Base-by-base conservation (phyloP, 2,329 filamentous ascomycete species). In the Claviceps sp. region DNA sequence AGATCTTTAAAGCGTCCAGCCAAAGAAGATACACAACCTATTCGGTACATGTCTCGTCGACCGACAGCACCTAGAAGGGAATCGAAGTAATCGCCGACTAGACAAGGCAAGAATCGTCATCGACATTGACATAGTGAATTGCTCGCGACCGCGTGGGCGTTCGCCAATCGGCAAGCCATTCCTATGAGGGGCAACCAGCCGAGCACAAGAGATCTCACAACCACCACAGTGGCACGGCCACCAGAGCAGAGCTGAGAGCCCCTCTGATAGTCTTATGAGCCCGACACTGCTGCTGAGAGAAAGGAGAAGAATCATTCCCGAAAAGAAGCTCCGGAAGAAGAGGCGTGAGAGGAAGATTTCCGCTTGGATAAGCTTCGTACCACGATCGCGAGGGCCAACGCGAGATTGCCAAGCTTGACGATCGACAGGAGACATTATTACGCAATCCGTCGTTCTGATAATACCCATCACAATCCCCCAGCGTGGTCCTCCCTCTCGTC, bases 381-480 rank as follows among this genome's bases (percentile, higher is more conserved):
- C 18, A 65, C 66, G 56, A 72, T 74, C 51, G 64, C 63, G 8
- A 63, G 63, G 51, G 68, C 69, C 51, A 75, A 75, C 51, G 64
- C 65, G 65, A 67, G 52, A 74, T 75, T 50, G 62, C 66, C 52
- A 63, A 58, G 54, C 70, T 72, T 8, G 60, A 8, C 8, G 30
- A 30, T 30, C 30, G 8, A 30, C 8, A 9, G 8, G 26, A 30
- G 26, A 30, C 9, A 30, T 30, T 1, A 30, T 30, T 30, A 9
- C 26, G 8, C 26, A 30, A 30, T 30, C 9, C 9, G 8, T 30
- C 26, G 26, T 30, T 9, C 26, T 30, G 26, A 30, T 9, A 30
- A 30, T 30, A 30, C 8, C 26, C 8, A 30, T 30, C 26, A 30
- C 2, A 30, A 30, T 7, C 8, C 7, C 65, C 66, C 13, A 71